These are phyloP conservation scores for Senecio squalidus DNA, from an alignment of 140 eudicot genomes.

Conservation along the genomic window DNA sequence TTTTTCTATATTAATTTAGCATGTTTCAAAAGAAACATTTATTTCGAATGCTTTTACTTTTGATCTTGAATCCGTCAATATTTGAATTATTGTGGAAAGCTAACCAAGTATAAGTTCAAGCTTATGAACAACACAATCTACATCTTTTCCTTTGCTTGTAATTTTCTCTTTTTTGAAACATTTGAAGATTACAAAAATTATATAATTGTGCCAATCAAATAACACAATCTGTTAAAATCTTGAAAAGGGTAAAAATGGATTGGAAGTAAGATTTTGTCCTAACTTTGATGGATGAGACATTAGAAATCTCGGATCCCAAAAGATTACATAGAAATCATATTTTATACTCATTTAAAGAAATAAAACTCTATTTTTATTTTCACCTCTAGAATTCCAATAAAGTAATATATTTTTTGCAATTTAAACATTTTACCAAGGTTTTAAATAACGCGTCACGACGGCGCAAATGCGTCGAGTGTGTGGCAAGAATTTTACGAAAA, in stretches of 20 bases:
- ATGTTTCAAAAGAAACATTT: too few relatives aligned
- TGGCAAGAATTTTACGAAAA: too few relatives aligned
- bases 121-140: background rate
- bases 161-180: background rate
- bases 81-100: too few relatives aligned
- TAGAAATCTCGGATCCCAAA: slow-evolving; percentile 35
- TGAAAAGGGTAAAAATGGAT: slow-evolving; percentile 17
- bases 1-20: too few relatives aligned
- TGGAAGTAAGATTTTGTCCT: slow-evolving; percentile 23
- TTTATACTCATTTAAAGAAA: too few relatives aligned
- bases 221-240: background rate
- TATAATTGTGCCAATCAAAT: slow-evolving; percentile 3
- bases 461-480: too few relatives aligned
- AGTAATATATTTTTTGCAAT: background rate
- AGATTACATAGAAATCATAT: slow-evolving; percentile 19
- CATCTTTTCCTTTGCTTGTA: background rate
- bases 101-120: too few relatives aligned
- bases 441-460: too few relatives aligned
- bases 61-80: too few relatives aligned
- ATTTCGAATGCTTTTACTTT: too few relatives aligned
- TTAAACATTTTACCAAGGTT: background rate
- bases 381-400: background rate
- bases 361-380: background rate
- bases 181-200: too few relatives aligned
- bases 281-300: slow-evolving; percentile 29